Evolutionary conservation across 768 basidiomycete species (phyloP).

Genomic region (Tylopilus cervinicoccineus): DNA sequence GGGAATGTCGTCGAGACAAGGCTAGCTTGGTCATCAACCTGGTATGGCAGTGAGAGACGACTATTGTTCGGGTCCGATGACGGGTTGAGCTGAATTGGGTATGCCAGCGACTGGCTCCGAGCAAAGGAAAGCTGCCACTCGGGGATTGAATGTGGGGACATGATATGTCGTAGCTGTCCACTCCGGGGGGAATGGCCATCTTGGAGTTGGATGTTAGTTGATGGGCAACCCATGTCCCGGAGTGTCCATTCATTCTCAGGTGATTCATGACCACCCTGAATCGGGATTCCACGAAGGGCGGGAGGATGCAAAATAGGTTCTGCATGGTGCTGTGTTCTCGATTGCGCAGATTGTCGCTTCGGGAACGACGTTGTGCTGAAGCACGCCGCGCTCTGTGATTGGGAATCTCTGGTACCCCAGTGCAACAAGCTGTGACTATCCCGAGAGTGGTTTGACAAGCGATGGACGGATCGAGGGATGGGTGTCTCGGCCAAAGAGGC

Average conservation of each 20-base stretch:
- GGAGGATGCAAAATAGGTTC: not conserved
- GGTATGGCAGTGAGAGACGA: constrained; percentile 1
- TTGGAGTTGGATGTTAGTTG: not conserved
- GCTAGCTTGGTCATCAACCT: not conserved
- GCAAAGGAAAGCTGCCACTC: constrained; percentile 7
- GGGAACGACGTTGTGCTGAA: not conserved
- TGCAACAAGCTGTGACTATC: not conserved
- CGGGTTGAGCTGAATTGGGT: not conserved
- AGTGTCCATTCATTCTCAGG: not conserved
- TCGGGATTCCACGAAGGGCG: not conserved
- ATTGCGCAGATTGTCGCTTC: not conserved
- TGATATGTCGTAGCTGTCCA: constrained; percentile 1
- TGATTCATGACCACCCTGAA: not conserved
- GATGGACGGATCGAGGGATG: not conserved
- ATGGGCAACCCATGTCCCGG: constrained; percentile 1
- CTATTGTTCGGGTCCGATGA: not conserved
- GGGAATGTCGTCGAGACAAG: not conserved
- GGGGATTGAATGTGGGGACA: not conserved
- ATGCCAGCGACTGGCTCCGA: not conserved
- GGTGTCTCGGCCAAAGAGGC: not conserved
- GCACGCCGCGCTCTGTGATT: constrained; percentile 2
- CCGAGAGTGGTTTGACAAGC: not conserved
- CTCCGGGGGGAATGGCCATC: not conserved
- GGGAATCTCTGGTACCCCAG: not conserved
- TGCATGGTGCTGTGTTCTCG: not conserved